Evolutionary conservation across 176 grass and related monocot genomes (phyloP).

Genomic region (Olyra latifolia): DNA sequence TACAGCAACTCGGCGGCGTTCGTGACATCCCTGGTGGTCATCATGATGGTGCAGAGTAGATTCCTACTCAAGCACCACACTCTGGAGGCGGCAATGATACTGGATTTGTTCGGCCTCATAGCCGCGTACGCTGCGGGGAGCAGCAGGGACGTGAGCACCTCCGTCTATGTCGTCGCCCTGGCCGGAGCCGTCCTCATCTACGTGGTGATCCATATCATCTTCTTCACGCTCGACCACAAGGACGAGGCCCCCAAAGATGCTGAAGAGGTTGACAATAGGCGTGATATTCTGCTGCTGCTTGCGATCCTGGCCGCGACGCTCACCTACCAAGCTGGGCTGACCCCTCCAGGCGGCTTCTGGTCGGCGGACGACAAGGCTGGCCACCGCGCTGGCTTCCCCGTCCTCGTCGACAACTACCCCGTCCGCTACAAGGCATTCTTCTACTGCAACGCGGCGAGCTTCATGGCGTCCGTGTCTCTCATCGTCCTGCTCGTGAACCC

Average conservation of each 20-base stretch:
- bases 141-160: conserved; percentile 1
- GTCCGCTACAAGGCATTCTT: conserved; percentile 39
- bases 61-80: conserved; percentile 7
- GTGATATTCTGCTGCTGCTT: conserved; percentile 42
- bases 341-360: conserved; percentile 49
- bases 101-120: conserved; percentile 45
- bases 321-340: conserved; percentile 60
- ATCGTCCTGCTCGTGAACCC: conserved; percentile 51
- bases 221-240: conserved; percentile 36
- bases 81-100: conserved; percentile 38
- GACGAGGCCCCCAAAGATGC: background rate
- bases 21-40: conserved; percentile 41
- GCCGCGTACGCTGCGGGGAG: conserved; percentile 44
- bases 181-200: conserved; percentile 25
- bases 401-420: conserved; percentile 28
- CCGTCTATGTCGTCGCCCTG: conserved; percentile 41
- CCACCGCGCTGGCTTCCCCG: conserved; percentile 17
- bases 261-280: background rate
- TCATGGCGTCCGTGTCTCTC: conserved; percentile 47
- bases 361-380: background rate
- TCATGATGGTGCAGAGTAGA: conserved; percentile 41
- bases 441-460: conserved; percentile 56
- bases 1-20: conserved; percentile 50
- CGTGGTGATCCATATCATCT: conserved; percentile 42
- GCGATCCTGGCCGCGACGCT: conserved; percentile 38